Evolutionary conservation across 805 yeast species (phyloP).

Genomic region (Jamesozyma spencerorum): DNA sequence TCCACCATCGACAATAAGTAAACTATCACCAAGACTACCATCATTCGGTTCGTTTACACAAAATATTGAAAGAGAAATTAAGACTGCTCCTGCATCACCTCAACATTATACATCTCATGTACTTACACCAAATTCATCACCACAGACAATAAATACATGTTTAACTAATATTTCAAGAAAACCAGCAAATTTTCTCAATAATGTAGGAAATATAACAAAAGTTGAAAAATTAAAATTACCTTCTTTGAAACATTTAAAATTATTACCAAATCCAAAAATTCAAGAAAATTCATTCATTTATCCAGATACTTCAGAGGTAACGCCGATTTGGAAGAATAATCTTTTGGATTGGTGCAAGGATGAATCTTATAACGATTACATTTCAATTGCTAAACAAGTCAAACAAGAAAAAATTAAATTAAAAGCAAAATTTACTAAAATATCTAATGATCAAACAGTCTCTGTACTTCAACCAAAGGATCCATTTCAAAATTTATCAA

Average conservation of each 20-base stretch:
- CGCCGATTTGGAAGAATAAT: constrained; percentile 27
- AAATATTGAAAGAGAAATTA: constrained; percentile 12
- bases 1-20: background rate
- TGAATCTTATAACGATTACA: constrained; percentile 25
- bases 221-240: constrained; percentile 14
- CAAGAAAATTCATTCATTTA: constrained; percentile 26
- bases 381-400: constrained; percentile 13
- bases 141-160: constrained; percentile 5
- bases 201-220: background rate
- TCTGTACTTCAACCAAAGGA: constrained; percentile 25
- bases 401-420: constrained; percentile 1
- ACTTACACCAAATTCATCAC: constrained; percentile 22
- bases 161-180: constrained; percentile 4
- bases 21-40: constrained; percentile 4
- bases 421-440: constrained; percentile 1
- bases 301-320: constrained; percentile 29
- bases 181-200: background rate
- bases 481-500: constrained; percentile 20
- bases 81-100: constrained; percentile 29
- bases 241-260: constrained; percentile 25
- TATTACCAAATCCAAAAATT: constrained; percentile 23
- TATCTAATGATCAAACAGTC: constrained; percentile 9
- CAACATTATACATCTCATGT: constrained; percentile 1
- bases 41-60: background rate
- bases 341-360: constrained; percentile 29